Evolutionary conservation across 768 basidiomycete genomes (phyloP).

Genomic region (Pholiota conissans): DNA sequence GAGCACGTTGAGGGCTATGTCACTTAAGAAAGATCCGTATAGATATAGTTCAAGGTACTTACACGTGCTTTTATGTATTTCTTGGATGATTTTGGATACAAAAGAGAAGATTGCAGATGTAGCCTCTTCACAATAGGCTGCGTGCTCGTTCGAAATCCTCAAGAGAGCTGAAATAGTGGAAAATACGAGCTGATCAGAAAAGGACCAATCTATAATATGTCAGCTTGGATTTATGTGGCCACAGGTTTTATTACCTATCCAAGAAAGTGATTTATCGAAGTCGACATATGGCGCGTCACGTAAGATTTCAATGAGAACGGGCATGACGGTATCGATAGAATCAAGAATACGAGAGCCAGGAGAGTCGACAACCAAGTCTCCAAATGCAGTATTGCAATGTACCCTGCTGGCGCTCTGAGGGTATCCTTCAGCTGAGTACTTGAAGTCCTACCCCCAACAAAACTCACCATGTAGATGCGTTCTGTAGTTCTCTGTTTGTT

Average conservation of each 20-base stretch:
- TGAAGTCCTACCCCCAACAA: neutral
- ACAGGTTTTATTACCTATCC: conserved; percentile 57
- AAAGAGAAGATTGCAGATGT: conserved; percentile 64
- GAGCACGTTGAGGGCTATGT: conserved; percentile 66
- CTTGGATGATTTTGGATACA: conserved; percentile 53
- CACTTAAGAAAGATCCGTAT: neutral
- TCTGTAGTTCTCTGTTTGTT: conserved; percentile 22
- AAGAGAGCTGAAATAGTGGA: conserved; percentile 78
- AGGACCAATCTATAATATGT: conserved; percentile 69
- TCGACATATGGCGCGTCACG: conserved; percentile 73
- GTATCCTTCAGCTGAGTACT: neutral
- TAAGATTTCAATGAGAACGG: conserved; percentile 65
- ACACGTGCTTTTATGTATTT: conserved; percentile 57
- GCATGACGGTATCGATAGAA: conserved; percentile 54
- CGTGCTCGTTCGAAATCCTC: conserved; percentile 56
- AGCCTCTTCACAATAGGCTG: conserved; percentile 47
- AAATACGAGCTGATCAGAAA: conserved; percentile 82
- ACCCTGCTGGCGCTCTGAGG: conserved; percentile 66
- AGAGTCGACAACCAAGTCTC: conserved; percentile 70
- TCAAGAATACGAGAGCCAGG: conserved; percentile 50
- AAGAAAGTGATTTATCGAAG: conserved; percentile 76
- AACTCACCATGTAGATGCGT: conserved; percentile 62
- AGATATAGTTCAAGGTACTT: conserved; percentile 25
- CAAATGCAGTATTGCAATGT: conserved; percentile 84
- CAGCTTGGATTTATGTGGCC: conserved; percentile 1